Evolutionary conservation across 2,329 filamentous ascomycete species (phyloP).

Genomic region (Dactylonectria estremocensis): DNA sequence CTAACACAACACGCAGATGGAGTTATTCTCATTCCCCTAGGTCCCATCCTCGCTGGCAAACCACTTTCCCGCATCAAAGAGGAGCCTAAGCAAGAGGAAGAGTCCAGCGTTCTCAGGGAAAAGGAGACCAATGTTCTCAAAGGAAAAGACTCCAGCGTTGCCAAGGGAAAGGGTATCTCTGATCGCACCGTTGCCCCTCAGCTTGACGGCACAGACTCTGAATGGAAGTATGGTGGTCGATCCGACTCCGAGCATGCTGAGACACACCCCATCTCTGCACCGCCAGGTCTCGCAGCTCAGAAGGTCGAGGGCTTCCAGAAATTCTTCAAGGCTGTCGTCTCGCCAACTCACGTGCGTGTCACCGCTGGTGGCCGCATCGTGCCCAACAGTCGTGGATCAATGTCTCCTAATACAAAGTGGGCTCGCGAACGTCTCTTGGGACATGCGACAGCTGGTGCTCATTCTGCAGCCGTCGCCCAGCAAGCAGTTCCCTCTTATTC

Average conservation of each 20-base stretch:
- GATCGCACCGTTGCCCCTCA: conserved; percentile 48
- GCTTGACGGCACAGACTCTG: conserved; percentile 59
- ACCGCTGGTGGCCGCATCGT: conserved; percentile 78
- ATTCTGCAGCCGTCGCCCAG: conserved; percentile 40
- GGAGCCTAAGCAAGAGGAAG: conserved; percentile 15
- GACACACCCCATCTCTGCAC: conserved; percentile 67
- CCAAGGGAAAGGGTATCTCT: neutral
- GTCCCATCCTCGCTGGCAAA: conserved; percentile 35
- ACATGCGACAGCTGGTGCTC: conserved; percentile 42
- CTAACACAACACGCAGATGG: conserved; percentile 46
- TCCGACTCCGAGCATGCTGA: conserved; percentile 60
- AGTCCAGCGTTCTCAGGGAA: conserved; percentile 25
- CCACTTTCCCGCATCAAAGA: conserved; percentile 49
- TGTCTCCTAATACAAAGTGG: conserved; percentile 68
- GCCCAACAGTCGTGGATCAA: conserved; percentile 71
- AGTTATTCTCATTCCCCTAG: conserved; percentile 48
- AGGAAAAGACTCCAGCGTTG: conserved; percentile 3
- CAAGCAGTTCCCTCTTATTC: conserved; percentile 44
- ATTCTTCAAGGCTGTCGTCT: conserved; percentile 79
- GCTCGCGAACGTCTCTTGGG: conserved; percentile 57
- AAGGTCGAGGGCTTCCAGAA: conserved; percentile 76
- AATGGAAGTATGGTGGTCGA: conserved; percentile 63
- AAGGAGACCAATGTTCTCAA: conserved; percentile 22
- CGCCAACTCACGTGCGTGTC: conserved; percentile 76
- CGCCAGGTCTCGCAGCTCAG: conserved; percentile 67